phyloP scores from a whole-genome alignment of 306 rosid genomes.

The Carpinus fangiana region DNA sequence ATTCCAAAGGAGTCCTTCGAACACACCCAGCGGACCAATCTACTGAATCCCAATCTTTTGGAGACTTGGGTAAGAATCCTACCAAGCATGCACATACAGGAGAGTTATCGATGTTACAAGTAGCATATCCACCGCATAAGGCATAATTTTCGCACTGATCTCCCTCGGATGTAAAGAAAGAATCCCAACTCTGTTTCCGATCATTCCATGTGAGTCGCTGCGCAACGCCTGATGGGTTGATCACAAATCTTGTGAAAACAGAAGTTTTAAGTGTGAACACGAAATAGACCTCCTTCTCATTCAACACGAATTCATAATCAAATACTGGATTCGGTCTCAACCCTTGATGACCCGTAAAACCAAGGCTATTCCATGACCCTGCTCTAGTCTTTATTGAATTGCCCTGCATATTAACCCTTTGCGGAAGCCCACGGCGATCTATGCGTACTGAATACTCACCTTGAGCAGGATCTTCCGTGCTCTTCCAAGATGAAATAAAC shows the following conservation, averaged over 20 bases:
- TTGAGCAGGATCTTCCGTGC: constrained; percentile 41
- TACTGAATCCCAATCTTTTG: not conserved
- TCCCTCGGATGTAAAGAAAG: not conserved
- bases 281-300: constrained; percentile 16
- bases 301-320: constrained; percentile 8
- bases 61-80: constrained; percentile 19
- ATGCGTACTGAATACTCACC: constrained; percentile 9
- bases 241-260: constrained; percentile 9
- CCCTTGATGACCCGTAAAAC: constrained; percentile 11
- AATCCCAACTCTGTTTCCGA: constrained; percentile 21
- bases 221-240: not conserved
- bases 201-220: constrained; percentile 29
- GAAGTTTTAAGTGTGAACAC: constrained; percentile 9
- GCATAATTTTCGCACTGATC: constrained; percentile 33
- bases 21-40: constrained; percentile 31
- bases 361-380: constrained; percentile 34
- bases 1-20: constrained; percentile 18
- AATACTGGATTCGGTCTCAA: not conserved
- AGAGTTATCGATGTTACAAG: not conserved
- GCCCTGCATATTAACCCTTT: not conserved
- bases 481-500: constrained; percentile 41
- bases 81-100: constrained; percentile 27
- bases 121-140: constrained; percentile 24
- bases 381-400: not conserved
- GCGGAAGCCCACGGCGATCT: not conserved